These are phyloP conservation scores for Populus hybrid DNA, from an alignment of 441 rosid species.

Conservation along the genomic window DNA sequence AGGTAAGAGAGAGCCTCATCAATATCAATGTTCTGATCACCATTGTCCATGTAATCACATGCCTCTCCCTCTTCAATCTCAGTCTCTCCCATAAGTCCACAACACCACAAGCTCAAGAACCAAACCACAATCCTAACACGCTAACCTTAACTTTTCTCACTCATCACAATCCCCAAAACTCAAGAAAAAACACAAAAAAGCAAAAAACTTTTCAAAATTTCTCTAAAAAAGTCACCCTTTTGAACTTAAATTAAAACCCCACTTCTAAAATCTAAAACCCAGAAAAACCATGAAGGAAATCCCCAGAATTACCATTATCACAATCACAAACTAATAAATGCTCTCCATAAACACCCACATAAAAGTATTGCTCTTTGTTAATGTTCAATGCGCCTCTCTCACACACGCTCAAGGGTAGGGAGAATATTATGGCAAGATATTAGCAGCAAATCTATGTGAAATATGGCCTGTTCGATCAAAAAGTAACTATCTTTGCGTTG, in stretches of 20 bases:
- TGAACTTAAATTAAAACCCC: neutral
- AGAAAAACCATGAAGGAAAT: neutral
- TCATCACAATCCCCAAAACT: neutral
- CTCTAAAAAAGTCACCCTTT: neutral
- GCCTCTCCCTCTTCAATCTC: conserved; percentile 5
- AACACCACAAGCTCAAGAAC: neutral
- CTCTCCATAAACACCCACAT: neutral
- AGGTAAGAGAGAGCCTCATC: neutral
- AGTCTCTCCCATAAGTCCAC: neutral
- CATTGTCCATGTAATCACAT: neutral
- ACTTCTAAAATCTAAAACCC: neutral
- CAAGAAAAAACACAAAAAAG: neutral
- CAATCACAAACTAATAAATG: neutral
- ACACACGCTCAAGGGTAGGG: no score
- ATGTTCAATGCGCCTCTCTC: no score
- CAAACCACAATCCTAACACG: neutral
- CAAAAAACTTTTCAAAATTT: neutral
- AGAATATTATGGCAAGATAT: no score
- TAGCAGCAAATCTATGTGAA: neutral
- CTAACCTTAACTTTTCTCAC: neutral
- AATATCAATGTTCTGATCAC: no score
- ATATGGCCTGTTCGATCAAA: neutral
- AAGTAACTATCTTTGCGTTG: neutral
- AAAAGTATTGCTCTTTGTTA: no score
- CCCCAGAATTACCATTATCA: neutral